Evolutionary conservation across 164 flowering plant species (phyloP), one percentile per base, ranked within the genome.

Genomic region (Vitis amurensis): DNA sequence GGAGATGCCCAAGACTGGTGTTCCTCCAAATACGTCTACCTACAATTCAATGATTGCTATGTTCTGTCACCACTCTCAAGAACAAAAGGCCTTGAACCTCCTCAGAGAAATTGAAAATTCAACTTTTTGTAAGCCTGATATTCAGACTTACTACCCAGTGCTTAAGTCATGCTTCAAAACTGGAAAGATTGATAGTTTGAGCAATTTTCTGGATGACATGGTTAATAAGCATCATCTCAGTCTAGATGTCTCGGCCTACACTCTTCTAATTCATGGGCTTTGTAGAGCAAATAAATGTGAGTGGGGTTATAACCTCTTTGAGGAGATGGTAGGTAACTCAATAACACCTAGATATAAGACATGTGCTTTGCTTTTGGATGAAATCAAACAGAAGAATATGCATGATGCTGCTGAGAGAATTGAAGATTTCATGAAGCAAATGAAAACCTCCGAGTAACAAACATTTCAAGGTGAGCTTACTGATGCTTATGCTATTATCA

Each of bases 11-110:
- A 67, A 61, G 57, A 70, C 16, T 71, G 78, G 80, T 50, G 74
- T 86, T 16, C 0, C 47, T 3, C 90, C 89, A 8, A 86, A 85
- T 77, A 75, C 91, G 47, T 88, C 94, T 49, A 91, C 96, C 14
- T 93, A 82, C 76, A 91, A 93, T 69, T 52, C 92, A 31, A 77
- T 93, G 86, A 91, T 93, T 73, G 70, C 89, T 57, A 82, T 93
- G 90, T 85, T 80, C 67, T 93, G 94, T 50, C 86, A 75, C 66
- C 86, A 79, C 50, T 77, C 47, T 60, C 78, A 77, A 64, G 87
- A 74, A 50, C 61, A 82, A 70, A 74, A 73, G 77, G 97, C 93
- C 29, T 66, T 86, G 50, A 55, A 73, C 57, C 52, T 88, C 19
- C 82, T 89, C 13, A 47, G 62, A 58, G 76, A 82, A 69, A 82